Percentiles rank a stretch among this genome's conserved stretches.
Conservation (phyloP, 495 filamentous ascomycete genomes). For the Talaromyces adpressus region DNA sequence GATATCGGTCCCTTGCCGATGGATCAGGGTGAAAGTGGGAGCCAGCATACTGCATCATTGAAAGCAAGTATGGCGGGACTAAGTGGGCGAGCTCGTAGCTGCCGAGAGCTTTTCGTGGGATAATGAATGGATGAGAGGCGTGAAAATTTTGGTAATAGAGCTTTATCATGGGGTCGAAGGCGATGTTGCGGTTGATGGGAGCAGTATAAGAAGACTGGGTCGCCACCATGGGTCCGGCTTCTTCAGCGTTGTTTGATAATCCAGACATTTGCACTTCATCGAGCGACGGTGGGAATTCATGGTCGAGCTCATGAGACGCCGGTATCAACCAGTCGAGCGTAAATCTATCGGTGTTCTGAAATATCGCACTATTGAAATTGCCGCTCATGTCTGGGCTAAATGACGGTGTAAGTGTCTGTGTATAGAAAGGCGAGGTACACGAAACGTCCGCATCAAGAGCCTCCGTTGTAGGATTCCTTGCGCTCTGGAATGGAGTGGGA, state of each 20-base stretch:
- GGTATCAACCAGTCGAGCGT: not conserved
- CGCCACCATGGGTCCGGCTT: not conserved
- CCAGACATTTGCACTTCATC: not conserved
- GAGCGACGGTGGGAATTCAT: not conserved
- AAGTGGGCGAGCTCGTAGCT: constrained; percentile 22
- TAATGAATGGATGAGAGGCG: constrained; percentile 57
- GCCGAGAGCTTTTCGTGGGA: constrained; percentile 42
- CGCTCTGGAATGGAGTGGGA: constrained; percentile 5
- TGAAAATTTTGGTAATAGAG: constrained; percentile 61
- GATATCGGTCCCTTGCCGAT: not conserved
- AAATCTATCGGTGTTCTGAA: not conserved
- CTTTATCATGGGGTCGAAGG: constrained; percentile 32
- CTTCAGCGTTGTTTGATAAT: not conserved
- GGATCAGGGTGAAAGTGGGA: constrained; percentile 32
- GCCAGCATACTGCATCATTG: constrained; percentile 65
- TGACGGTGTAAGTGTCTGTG: not conserved
- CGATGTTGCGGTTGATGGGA: not conserved
- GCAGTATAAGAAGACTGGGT: not conserved
- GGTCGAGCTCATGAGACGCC: not conserved
- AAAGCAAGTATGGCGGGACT: constrained; percentile 30
- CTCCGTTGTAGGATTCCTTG: not conserved
- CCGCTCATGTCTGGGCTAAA: not conserved
- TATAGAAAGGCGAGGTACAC: not conserved
- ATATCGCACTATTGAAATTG: not conserved
- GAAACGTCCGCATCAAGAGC: not conserved